A percentile compares a stretch with the other conserved stretches of the same genome.
Evolutionary conservation across 2,329 filamentous ascomycete genomes (phyloP).

Genomic region (Cyphellophora europaea): DNA sequence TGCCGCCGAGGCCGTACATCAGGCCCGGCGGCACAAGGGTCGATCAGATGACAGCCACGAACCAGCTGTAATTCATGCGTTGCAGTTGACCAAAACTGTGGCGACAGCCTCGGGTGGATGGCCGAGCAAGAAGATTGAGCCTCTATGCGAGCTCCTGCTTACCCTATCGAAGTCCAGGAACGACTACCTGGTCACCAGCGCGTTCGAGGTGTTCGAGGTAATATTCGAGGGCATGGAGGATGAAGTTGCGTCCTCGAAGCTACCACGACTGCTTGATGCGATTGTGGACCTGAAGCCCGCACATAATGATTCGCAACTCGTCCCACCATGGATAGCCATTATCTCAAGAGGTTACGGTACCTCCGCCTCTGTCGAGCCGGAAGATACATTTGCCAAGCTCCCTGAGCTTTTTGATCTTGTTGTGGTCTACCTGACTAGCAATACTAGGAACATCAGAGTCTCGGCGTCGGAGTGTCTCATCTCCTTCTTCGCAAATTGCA

Average conservation of each 20-base stretch:
- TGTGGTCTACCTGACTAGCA: conserved; percentile 70
- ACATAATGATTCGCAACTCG: conserved; percentile 84
- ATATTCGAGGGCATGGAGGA: conserved; percentile 89
- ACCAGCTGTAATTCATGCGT: conserved; percentile 77
- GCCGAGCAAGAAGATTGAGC: conserved; percentile 93
- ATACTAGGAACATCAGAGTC: conserved; percentile 85
- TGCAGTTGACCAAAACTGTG: conserved; percentile 86
- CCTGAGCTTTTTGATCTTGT: conserved; percentile 77
- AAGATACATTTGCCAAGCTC: conserved; percentile 85
- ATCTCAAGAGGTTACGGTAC: conserved; percentile 91
- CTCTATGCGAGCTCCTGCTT: conserved; percentile 79
- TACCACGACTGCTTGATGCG: conserved; percentile 80
- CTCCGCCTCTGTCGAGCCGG: conserved; percentile 74
- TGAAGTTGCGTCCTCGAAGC: conserved; percentile 77
- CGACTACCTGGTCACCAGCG: conserved; percentile 91
- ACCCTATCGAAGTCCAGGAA: conserved; percentile 83
- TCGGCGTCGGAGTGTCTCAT: conserved; percentile 92
- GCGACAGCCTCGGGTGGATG: conserved; percentile 82
- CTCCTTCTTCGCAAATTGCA: conserved; percentile 83
- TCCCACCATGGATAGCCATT: conserved; percentile 95
- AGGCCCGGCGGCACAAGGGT: conserved; percentile 56
- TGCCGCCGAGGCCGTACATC: conserved; percentile 54
- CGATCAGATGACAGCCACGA: conserved; percentile 53
- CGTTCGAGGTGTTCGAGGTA: conserved; percentile 95
- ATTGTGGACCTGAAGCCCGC: conserved; percentile 87